A percentile compares a stretch with the other conserved stretches of the same genome.
These are phyloP conservation scores for Desmodesmus armatus DNA, from an alignment of 139 green algal species.

Conservation along the genomic window DNA sequence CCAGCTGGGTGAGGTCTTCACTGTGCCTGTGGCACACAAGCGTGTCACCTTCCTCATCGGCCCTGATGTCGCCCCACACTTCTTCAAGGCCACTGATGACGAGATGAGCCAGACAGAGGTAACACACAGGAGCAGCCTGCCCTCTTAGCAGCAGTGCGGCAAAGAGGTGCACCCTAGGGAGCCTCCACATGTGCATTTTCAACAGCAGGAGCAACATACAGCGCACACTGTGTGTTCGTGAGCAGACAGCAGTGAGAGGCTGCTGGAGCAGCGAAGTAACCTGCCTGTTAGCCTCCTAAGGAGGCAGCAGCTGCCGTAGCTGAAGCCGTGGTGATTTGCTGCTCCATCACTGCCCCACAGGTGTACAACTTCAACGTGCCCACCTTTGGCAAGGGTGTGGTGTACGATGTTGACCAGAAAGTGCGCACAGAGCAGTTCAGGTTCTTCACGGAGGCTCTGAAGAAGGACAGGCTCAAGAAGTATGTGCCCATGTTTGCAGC, in stretches of 20 bases:
- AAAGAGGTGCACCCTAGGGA: not conserved
- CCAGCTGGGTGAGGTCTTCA: constrained; percentile 94
- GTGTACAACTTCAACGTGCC: constrained; percentile 99
- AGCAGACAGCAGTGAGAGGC: not conserved
- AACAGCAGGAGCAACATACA: not conserved
- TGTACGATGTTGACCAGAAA: constrained; percentile 98
- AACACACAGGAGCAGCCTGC: not conserved
- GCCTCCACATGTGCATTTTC: not conserved
- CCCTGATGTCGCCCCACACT: constrained; percentile 89
- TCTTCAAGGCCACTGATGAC: constrained; percentile 97
- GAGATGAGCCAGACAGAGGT: constrained; percentile 94
- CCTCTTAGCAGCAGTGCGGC: not conserved
- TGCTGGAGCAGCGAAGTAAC: no score
- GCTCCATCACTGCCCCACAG: constrained; percentile 67
- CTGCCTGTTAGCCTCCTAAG: no score
- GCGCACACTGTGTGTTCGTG: not conserved
- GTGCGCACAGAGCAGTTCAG: constrained; percentile 96
- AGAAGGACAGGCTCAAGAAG: constrained; percentile 83
- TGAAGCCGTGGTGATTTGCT: no score
- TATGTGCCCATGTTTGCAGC: constrained; percentile 94
- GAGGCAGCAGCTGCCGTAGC: no score
- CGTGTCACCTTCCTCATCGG: constrained; percentile 97
- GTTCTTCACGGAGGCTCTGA: constrained; percentile 96
- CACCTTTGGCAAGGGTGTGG: constrained; percentile 96
- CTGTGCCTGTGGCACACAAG: constrained; percentile 96